These are phyloP conservation scores for Kalanchoe fedtschenkoi DNA, from an alignment of 164 flowering plant genomes.

Conservation along the genomic window DNA sequence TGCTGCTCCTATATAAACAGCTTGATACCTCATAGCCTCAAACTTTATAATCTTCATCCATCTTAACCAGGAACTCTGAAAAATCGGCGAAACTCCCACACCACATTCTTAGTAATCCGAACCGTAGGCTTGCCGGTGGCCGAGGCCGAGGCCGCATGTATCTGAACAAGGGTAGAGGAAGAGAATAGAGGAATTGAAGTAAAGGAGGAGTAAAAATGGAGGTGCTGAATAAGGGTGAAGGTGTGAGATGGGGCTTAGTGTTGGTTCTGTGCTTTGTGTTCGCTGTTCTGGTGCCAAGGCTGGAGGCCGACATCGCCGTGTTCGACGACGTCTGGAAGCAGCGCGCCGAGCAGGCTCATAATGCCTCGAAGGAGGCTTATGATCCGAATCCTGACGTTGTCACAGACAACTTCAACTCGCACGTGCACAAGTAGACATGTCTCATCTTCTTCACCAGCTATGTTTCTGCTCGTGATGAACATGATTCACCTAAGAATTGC, in stretches of 20 bases:
- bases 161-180: neutral
- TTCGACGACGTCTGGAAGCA: constrained; percentile 27
- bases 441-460: no score
- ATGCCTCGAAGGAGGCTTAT: constrained; percentile 22
- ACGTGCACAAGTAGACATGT: constrained; percentile 27
- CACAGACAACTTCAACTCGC: constrained; percentile 14
- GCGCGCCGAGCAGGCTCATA: constrained; percentile 22
- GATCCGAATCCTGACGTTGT: constrained; percentile 21
- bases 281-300: constrained; percentile 10
- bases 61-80: neutral
- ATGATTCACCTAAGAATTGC: neutral
- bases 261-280: constrained; percentile 9
- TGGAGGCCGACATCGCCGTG: constrained; percentile 19
- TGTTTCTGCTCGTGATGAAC: neutral
- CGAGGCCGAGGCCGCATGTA: neutral
- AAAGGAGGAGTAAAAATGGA: neutral
- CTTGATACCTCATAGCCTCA: neutral
- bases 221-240: constrained; percentile 1
- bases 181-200: neutral
- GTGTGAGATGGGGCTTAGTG: neutral
- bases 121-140: neutral
- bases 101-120: neutral
- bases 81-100: neutral
- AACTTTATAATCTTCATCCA: neutral
- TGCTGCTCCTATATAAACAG: neutral